A percentile compares a stretch with the other conserved stretches of the same genome.
Conservation (phyloP, 1,139 yeast genomes). For the Zygosaccharomyces sapae region DNA sequence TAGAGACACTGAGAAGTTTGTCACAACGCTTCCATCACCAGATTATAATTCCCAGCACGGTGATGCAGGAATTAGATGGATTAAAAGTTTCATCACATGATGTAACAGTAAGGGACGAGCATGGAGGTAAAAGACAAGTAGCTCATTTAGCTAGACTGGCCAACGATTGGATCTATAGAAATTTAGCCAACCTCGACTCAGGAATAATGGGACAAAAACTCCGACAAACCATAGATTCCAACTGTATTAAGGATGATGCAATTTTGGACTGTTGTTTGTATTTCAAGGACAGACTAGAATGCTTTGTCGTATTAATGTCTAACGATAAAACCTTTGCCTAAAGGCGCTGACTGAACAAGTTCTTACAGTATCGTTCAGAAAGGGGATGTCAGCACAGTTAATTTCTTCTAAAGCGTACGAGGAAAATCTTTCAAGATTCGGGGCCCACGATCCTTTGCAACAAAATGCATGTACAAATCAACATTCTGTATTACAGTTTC, state of each 20-base stretch:
- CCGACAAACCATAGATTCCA: conserved; percentile 46
- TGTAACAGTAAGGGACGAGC: conserved; percentile 11
- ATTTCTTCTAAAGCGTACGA: conserved; percentile 50
- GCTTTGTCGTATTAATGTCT: conserved; percentile 62
- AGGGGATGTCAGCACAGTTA: conserved; percentile 55
- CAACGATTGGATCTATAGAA: conserved; percentile 69
- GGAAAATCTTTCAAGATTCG: conserved; percentile 40
- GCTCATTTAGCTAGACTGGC: conserved; percentile 64
- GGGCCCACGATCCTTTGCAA: conserved; percentile 7
- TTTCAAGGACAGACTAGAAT: conserved; percentile 43
- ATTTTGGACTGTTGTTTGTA: conserved; percentile 81
- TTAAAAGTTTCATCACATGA: conserved; percentile 47
- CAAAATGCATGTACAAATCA: neutral
- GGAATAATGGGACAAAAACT: conserved; percentile 63
- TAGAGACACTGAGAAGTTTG: conserved; percentile 47
- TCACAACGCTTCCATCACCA: conserved; percentile 45
- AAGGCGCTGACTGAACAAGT: conserved; percentile 69
- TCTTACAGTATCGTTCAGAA: conserved; percentile 61
- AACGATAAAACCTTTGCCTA: conserved; percentile 77
- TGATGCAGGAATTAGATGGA: conserved; percentile 74
- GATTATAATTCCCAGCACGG: conserved; percentile 66
- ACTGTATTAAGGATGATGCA: conserved; percentile 65
- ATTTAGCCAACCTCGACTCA: conserved; percentile 49
- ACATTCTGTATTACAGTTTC: conserved; percentile 1
- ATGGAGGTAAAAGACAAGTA: conserved; percentile 24